phyloP scores from a whole-genome alignment of 495 filamentous ascomycete species.

The Talaromyces thailandensis region DNA sequence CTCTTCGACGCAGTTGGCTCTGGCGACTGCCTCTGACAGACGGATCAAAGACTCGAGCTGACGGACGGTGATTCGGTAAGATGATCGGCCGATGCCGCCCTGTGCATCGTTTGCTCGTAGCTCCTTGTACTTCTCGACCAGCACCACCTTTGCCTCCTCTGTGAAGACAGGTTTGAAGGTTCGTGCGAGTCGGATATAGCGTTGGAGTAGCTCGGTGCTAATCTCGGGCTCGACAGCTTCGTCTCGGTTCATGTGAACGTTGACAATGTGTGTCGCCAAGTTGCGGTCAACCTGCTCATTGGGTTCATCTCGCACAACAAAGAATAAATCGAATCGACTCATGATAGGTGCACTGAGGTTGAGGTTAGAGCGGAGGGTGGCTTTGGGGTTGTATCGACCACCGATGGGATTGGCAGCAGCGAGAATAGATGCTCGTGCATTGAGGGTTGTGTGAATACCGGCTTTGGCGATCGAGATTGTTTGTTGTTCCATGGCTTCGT shows the following conservation, averaged over 20 bases:
- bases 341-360: constrained; percentile 99
- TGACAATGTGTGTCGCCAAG: constrained; percentile 89
- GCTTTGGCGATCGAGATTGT: constrained; percentile 99
- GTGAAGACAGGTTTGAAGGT: constrained; percentile 94
- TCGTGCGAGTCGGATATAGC: constrained; percentile 92
- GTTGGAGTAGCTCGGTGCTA: constrained; percentile 91
- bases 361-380: constrained; percentile 85
- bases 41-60: constrained; percentile 95
- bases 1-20: constrained; percentile 92
- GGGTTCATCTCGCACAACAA: constrained; percentile 95
- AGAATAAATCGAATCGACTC: constrained; percentile 98
- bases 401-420: constrained; percentile 95
- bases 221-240: constrained; percentile 86
- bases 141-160: constrained; percentile 69
- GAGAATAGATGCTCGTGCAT: constrained; percentile 88
- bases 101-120: constrained; percentile 90
- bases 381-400: constrained; percentile 92
- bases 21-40: constrained; percentile 89
- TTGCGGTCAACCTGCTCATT: constrained; percentile 86
- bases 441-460: constrained; percentile 96
- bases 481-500: constrained; percentile 99
- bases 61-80: constrained; percentile 92
- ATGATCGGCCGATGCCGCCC: constrained; percentile 84
- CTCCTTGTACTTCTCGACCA: constrained; percentile 95
- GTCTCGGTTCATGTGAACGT: constrained; percentile 86